Conservation (phyloP, 169 alveolate genomes). For the Amoebophrya sp. region DNA sequence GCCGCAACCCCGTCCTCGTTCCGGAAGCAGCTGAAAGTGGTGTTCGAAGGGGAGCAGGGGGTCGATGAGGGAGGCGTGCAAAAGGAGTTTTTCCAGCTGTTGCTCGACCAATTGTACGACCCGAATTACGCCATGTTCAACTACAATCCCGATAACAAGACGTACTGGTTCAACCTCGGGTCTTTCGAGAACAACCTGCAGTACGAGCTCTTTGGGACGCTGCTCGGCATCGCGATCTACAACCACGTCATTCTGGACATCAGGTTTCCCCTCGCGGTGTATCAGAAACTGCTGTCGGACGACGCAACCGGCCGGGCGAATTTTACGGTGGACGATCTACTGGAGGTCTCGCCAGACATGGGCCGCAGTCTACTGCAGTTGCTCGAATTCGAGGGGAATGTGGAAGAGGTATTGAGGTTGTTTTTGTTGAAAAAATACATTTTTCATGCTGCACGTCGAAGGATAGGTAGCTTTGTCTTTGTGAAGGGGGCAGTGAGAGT, state of each 20-base stretch:
- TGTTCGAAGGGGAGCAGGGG: conserved; percentile 75
- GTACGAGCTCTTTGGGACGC: conserved; percentile 71
- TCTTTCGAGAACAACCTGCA: conserved; percentile 64
- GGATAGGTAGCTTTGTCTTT: too few species aligned
- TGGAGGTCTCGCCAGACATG: conserved; percentile 64
- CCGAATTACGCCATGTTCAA: conserved; percentile 75
- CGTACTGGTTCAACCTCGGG: conserved; percentile 71
- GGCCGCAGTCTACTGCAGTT: conserved; percentile 45
- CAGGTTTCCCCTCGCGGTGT: conserved; percentile 70
- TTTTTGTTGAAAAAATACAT: too few species aligned
- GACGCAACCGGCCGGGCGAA: neutral
- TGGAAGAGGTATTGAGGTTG: conserved; percentile 20
- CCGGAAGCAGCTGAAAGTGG: neutral
- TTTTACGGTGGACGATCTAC: conserved; percentile 57
- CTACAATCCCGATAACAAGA: conserved; percentile 56
- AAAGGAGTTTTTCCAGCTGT: conserved; percentile 72
- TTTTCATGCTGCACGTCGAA: too few species aligned
- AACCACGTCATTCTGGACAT: conserved; percentile 68
- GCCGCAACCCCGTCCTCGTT: neutral
- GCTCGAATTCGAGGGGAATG: conserved; percentile 23
- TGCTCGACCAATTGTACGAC: conserved; percentile 65
- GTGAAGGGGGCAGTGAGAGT: too few species aligned
- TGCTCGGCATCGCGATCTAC: conserved; percentile 76
- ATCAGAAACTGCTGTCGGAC: conserved; percentile 60
- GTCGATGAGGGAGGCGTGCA: conserved; percentile 84